These are phyloP conservation scores for Mrakia frigida DNA, from an alignment of 768 basidiomycete species.

Conservation along the genomic window DNA sequence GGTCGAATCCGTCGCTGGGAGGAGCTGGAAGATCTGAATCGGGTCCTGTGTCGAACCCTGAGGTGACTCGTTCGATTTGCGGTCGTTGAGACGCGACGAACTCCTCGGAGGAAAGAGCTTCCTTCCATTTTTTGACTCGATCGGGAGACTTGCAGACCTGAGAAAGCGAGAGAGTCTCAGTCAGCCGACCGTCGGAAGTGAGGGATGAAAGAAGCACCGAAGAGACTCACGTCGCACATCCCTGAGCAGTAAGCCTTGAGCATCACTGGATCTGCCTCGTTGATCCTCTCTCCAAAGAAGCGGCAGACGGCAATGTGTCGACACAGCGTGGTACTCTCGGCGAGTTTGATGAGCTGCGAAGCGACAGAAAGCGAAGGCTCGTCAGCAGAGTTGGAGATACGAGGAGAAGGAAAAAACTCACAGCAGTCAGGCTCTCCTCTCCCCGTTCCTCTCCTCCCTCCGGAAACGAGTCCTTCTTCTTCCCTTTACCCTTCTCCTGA, in stretches of 20 bases:
- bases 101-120: constrained; percentile 25
- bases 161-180: background rate
- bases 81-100: constrained; percentile 26
- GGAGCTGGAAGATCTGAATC: constrained; percentile 7
- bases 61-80: constrained; percentile 18
- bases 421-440: constrained; percentile 59
- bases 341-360: constrained; percentile 38
- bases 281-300: constrained; percentile 70
- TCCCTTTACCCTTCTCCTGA: constrained; percentile 50
- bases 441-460: constrained; percentile 60
- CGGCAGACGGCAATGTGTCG: constrained; percentile 63
- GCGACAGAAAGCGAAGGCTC: no score
- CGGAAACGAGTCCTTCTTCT: constrained; percentile 46
- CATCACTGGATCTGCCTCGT: constrained; percentile 49
- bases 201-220: background rate
- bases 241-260: constrained; percentile 57
- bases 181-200: background rate
- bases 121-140: constrained; percentile 49
- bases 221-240: constrained; percentile 70
- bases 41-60: constrained; percentile 2
- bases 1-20: background rate
- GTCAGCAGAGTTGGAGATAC: background rate
- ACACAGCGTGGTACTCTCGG: constrained; percentile 39
- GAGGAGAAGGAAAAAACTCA: constrained; percentile 59
- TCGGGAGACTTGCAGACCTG: constrained; percentile 76